phyloP scores from a whole-genome alignment of 352 stramenopile species.

The Globisporangium megalacanthum region DNA sequence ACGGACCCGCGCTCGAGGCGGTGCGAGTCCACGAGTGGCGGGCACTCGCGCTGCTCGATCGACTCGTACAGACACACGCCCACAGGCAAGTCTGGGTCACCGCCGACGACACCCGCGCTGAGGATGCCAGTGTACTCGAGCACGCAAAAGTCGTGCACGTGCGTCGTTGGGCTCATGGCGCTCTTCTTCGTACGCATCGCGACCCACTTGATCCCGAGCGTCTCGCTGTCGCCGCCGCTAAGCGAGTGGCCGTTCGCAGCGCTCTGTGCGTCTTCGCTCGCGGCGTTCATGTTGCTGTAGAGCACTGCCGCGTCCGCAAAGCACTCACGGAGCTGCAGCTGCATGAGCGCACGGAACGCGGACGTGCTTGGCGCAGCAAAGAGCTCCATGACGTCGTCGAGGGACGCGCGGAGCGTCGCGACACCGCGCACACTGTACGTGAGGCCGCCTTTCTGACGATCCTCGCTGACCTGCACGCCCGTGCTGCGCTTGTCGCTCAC shows the following conservation, averaged over 20 bases:
- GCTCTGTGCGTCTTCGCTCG: not conserved
- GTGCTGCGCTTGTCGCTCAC: constrained; percentile 51
- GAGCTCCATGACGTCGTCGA: constrained; percentile 81
- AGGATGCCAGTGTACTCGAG: constrained; percentile 74
- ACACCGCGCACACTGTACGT: constrained; percentile 74
- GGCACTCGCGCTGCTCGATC: constrained; percentile 76
- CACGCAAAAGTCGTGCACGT: constrained; percentile 63
- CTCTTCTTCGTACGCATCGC: constrained; percentile 66
- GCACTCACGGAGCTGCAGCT: constrained; percentile 67
- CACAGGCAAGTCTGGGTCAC: constrained; percentile 30
- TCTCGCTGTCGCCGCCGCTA: constrained; percentile 62
- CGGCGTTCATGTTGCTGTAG: constrained; percentile 63
- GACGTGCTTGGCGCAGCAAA: constrained; percentile 50
- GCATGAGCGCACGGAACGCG: constrained; percentile 68
- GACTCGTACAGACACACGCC: constrained; percentile 79
- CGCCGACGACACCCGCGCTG: constrained; percentile 45
- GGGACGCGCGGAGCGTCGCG: constrained; percentile 41
- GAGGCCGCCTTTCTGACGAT: constrained; percentile 76
- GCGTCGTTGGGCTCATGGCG: constrained; percentile 31
- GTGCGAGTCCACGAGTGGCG: constrained; percentile 65
- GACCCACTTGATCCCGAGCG: constrained; percentile 77
- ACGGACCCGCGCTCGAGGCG: constrained; percentile 61
- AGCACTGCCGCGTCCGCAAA: constrained; percentile 70
- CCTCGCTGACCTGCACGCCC: constrained; percentile 61
- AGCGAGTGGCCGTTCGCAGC: not conserved